A percentile compares a stretch with the other conserved stretches of the same genome.
phyloP scores from a whole-genome alignment of 345 rosid species.

The Euphorbia pulcherrima region DNA sequence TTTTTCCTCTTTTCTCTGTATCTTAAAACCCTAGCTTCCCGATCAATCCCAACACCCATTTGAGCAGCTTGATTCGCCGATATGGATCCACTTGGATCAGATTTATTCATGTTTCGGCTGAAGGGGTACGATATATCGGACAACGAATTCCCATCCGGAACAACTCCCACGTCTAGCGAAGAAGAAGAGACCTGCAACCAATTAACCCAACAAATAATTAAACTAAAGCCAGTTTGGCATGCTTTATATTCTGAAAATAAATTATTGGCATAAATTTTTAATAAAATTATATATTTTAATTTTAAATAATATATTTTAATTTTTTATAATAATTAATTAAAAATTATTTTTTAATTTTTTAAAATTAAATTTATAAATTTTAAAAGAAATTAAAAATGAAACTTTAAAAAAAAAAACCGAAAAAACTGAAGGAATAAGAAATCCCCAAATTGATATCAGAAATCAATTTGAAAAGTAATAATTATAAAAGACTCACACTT shows the following conservation, averaged over 20 bases:
- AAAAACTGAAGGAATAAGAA: too few relatives aligned
- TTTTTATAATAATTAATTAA: too few relatives aligned
- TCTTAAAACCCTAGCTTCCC: conserved; percentile 43
- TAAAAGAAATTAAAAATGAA: too few relatives aligned
- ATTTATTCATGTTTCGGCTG: conserved; percentile 1
- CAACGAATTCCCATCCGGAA: conserved; percentile 32
- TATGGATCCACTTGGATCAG: conserved; percentile 2
- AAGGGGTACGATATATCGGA: conserved; percentile 31
- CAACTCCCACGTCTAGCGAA: conserved; percentile 38
- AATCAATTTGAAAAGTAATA: too few relatives aligned
- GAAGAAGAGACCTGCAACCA: conserved; percentile 39
- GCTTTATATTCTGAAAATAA: too few relatives aligned
- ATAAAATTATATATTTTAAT: too few relatives aligned
- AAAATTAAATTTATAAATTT: too few relatives aligned
- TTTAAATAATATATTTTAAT: too few relatives aligned
- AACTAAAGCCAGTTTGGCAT: too few relatives aligned
- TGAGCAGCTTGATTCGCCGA: conserved; percentile 14
- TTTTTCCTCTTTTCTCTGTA: conserved; percentile 44
- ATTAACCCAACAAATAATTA: too few relatives aligned
- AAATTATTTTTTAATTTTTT: too few relatives aligned
- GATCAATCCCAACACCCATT: conserved; percentile 21
- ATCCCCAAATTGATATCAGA: neutral
- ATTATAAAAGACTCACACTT: conserved; percentile 22
- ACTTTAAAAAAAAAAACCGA: neutral
- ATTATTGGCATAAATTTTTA: too few relatives aligned